These are phyloP conservation scores for Oropetium thomaeum DNA, from an alignment of 176 grass and related monocot genomes.

Conservation along the genomic window DNA sequence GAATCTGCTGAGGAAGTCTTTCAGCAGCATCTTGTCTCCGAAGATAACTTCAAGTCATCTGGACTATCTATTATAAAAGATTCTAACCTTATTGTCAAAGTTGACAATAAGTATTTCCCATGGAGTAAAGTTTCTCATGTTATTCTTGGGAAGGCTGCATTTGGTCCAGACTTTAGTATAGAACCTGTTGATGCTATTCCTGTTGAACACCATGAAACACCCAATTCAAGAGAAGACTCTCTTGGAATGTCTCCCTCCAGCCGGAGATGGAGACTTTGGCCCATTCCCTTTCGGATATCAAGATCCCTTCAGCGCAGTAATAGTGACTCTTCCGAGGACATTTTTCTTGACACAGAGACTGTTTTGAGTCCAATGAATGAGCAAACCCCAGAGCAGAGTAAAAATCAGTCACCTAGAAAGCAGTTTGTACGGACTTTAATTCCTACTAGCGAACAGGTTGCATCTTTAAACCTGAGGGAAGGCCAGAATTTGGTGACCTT, in stretches of 20 bases:
- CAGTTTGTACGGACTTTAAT: constrained; percentile 91
- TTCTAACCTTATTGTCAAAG: constrained; percentile 81
- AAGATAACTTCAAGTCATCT: constrained; percentile 75
- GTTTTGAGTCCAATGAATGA: constrained; percentile 80
- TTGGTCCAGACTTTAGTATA: constrained; percentile 61
- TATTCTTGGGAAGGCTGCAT: constrained; percentile 87
- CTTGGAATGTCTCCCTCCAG: constrained; percentile 64
- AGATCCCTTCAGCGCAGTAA: constrained; percentile 82
- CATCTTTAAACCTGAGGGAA: constrained; percentile 89
- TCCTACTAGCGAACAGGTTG: constrained; percentile 94
- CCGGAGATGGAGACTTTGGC: constrained; percentile 88
- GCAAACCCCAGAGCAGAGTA: constrained; percentile 52
- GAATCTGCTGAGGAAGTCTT: constrained; percentile 80
- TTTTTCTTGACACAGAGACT: constrained; percentile 89
- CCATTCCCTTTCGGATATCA: constrained; percentile 82
- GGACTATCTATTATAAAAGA: constrained; percentile 80
- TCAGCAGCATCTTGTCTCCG: constrained; percentile 63
- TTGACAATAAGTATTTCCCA: constrained; percentile 64
- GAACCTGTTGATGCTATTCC: constrained; percentile 71
- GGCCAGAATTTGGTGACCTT: constrained; percentile 93
- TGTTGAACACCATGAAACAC: constrained; percentile 49
- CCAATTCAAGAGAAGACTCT: constrained; percentile 48
- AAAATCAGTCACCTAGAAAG: constrained; percentile 71
- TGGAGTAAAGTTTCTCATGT: constrained; percentile 84
- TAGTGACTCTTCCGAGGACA: constrained; percentile 80